Evolutionary conservation across 768 basidiomycete species (phyloP).

Genomic region (Lactifluus rugatus): DNA sequence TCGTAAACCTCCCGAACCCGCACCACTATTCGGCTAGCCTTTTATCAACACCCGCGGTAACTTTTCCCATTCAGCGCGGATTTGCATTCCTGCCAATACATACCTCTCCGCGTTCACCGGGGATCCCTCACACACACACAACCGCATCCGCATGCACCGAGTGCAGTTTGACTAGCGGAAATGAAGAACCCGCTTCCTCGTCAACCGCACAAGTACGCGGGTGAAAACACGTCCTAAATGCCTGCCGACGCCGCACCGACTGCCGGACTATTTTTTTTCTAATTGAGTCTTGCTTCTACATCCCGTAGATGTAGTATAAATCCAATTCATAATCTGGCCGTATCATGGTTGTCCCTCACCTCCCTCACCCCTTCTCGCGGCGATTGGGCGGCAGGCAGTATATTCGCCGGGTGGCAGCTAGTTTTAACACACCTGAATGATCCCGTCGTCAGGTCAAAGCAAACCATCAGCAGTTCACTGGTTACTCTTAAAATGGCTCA

Average conservation of each 20-base stretch:
- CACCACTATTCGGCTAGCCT: neutral
- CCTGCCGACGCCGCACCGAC: constrained; percentile 4
- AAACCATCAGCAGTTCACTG: neutral
- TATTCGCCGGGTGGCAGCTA: neutral
- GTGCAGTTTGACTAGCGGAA: neutral
- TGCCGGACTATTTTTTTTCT: neutral
- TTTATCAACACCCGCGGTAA: neutral
- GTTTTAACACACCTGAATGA: neutral
- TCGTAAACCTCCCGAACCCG: neutral
- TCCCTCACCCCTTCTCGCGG: neutral
- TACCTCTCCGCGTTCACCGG: constrained; percentile 2
- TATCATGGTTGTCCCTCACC: neutral
- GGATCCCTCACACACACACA: neutral
- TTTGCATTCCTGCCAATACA: too few relatives aligned
- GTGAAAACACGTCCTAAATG: neutral
- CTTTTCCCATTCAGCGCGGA: too few relatives aligned
- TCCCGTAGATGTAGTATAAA: constrained; percentile 2
- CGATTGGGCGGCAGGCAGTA: neutral
- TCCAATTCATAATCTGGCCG: neutral
- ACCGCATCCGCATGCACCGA: neutral
- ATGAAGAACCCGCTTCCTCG: neutral
- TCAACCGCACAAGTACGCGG: neutral
- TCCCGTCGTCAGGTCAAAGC: constrained; percentile 6
- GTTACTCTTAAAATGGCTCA: neutral
- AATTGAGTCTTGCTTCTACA: neutral